A percentile compares a stretch with the other conserved stretches of the same genome.
Conservation (phyloP, 306 rosid genomes). For the Fragaria vesca region DNA sequence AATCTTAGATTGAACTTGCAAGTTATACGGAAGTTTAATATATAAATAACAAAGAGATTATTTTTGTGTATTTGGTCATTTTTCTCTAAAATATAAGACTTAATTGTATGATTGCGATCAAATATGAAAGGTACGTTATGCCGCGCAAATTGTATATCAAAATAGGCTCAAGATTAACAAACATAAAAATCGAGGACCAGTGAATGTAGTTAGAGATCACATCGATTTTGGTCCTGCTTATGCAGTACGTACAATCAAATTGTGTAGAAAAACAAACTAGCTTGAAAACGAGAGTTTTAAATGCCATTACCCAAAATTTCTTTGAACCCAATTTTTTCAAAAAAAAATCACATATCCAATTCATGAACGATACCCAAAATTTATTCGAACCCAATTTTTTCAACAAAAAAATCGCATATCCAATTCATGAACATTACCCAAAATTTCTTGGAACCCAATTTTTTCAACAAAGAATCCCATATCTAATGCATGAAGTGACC, state of each 20-base stretch:
- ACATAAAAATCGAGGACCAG: background rate
- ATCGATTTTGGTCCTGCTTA: constrained; percentile 22
- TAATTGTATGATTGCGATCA: too few species aligned
- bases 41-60: too few species aligned
- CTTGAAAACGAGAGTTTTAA: constrained; percentile 20
- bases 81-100: too few species aligned
- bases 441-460: background rate
- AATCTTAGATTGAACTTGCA: too few species aligned
- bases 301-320: constrained; percentile 7
- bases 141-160: too few species aligned
- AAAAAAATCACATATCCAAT: too few species aligned
- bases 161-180: too few species aligned
- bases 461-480: constrained; percentile 2
- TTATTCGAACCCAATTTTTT: background rate
- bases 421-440: background rate
- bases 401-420: too few species aligned
- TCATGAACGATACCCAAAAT: background rate
- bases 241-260: background rate
- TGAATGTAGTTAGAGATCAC: constrained; percentile 18
- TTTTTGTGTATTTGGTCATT: too few species aligned
- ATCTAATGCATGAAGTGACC: constrained; percentile 5
- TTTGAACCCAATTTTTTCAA: background rate
- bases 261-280: background rate
- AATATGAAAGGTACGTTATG: too few species aligned
- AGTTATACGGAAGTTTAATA: too few species aligned